A percentile compares a stretch with the other conserved stretches of the same genome.
Evolutionary conservation across 202 grass and related monocot species (phyloP).

Genomic region (Thinopyrum obtusiflorum): DNA sequence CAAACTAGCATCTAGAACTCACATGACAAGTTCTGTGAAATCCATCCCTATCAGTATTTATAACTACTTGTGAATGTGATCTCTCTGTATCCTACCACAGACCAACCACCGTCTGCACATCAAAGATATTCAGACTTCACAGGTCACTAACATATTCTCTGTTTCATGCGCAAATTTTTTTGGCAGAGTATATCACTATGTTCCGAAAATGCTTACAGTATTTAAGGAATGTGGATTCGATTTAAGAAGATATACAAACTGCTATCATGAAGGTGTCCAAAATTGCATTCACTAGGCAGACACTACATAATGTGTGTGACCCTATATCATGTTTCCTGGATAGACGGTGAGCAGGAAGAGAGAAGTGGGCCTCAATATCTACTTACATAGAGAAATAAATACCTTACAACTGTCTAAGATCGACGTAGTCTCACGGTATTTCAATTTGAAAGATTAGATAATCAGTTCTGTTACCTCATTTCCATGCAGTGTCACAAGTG

Average conservation of each 20-base stretch:
- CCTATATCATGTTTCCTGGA: not conserved
- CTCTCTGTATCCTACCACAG: not conserved
- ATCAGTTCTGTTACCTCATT: constrained; percentile 62
- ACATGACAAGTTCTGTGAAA: not conserved
- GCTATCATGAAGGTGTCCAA: not conserved
- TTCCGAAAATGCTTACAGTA: not conserved
- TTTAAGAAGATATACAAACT: not conserved
- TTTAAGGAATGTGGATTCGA: not conserved
- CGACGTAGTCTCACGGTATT: not conserved
- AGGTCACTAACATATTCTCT: not conserved
- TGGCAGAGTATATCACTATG: not conserved
- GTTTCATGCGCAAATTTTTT: not conserved
- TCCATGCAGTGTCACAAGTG: constrained; percentile 85
- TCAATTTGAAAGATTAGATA: constrained; percentile 4
- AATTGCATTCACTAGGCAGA: constrained; percentile 4
- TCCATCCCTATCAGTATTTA: not conserved
- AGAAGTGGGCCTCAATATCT: not conserved
- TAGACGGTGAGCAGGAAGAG: not conserved
- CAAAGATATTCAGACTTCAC: not conserved
- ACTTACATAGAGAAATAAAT: not conserved
- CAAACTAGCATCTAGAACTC: not conserved
- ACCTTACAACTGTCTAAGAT: not conserved
- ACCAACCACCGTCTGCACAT: not conserved
- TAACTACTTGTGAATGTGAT: not conserved
- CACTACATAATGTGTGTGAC: not conserved